Conservation (phyloP, 2,329 filamentous ascomycete species). For the Trichoderma hamatum region DNA sequence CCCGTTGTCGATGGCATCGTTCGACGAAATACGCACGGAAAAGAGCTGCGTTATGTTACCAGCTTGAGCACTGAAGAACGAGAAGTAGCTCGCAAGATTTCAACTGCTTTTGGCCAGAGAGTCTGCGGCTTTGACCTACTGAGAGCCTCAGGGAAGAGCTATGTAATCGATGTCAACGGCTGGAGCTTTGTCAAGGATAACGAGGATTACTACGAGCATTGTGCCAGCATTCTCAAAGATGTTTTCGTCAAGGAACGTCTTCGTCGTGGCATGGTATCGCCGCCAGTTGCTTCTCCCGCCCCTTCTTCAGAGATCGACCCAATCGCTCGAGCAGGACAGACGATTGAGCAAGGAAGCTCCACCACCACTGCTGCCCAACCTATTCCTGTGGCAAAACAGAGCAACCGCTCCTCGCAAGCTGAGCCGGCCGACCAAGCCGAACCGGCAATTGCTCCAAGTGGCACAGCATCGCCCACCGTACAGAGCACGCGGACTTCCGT, state of each 20-base stretch:
- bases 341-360: constrained; percentile 39
- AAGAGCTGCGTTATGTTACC: constrained; percentile 95
- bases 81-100: constrained; percentile 85
- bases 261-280: constrained; percentile 62
- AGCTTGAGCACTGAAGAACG: constrained; percentile 78
- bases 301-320: constrained; percentile 48
- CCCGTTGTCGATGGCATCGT: constrained; percentile 96
- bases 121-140: constrained; percentile 96
- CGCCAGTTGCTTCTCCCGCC: constrained; percentile 55
- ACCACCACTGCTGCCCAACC: constrained; percentile 26
- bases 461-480: constrained; percentile 39
- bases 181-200: constrained; percentile 99
- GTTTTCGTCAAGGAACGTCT: constrained; percentile 84
- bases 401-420: constrained; percentile 28
- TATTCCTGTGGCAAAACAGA: constrained; percentile 37
- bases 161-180: constrained; percentile 97
- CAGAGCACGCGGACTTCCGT: constrained; percentile 41
- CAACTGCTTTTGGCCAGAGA: constrained; percentile 86
- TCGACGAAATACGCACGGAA: constrained; percentile 93
- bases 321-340: constrained; percentile 40
- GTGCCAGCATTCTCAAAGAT: constrained; percentile 79
- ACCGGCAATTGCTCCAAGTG: constrained; percentile 33
- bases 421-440: constrained; percentile 37
- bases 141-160: constrained; percentile 85
- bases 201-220: constrained; percentile 95